A percentile compares a stretch with the other conserved stretches of the same genome.
These are phyloP conservation scores for Chrysanthemum lavandulifolium DNA, from an alignment of 129 eudicot genomes.

Conservation along the genomic window DNA sequence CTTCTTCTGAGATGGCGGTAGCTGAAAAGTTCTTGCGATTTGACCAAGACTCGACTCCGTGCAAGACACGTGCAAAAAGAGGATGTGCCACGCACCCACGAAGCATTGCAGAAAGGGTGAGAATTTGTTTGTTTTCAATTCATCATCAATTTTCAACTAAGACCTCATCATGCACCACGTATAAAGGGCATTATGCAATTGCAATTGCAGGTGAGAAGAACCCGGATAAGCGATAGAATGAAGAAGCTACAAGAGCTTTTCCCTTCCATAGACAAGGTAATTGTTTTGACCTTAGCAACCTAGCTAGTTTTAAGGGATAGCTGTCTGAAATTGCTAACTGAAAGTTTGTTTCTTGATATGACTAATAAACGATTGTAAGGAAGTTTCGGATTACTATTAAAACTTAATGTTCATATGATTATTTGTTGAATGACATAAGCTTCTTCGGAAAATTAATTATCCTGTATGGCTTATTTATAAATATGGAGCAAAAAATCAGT, in stretches of 20 bases:
- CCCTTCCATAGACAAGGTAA: conserved; percentile 95
- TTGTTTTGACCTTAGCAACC: conserved; percentile 7
- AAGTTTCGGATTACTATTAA: too few relatives aligned
- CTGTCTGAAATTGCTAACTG: too few relatives aligned
- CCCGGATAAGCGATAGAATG: conserved; percentile 83
- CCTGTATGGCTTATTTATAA: neutral
- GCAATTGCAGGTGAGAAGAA: conserved; percentile 71
- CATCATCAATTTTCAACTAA: neutral
- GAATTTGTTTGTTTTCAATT: neutral
- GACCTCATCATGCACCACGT: too few relatives aligned
- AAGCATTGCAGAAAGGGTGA: conserved; percentile 97
- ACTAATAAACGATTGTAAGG: too few relatives aligned
- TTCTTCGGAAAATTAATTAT: neutral
- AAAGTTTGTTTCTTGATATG: too few relatives aligned
- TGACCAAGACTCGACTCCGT: conserved; percentile 61
- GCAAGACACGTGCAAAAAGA: conserved; percentile 75
- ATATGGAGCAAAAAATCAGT: too few relatives aligned
- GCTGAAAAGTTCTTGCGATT: conserved; percentile 61
- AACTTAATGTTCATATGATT: too few relatives aligned
- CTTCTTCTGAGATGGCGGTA: conserved; percentile 45
- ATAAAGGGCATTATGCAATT: neutral
- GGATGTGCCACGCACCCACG: conserved; percentile 96
- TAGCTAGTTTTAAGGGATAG: neutral
- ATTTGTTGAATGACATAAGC: too few relatives aligned
- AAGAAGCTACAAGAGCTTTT: conserved; percentile 85